phyloP scores from a whole-genome alignment of 2,329 filamentous ascomycete genomes.

The Aureobasidium mangrovei region DNA sequence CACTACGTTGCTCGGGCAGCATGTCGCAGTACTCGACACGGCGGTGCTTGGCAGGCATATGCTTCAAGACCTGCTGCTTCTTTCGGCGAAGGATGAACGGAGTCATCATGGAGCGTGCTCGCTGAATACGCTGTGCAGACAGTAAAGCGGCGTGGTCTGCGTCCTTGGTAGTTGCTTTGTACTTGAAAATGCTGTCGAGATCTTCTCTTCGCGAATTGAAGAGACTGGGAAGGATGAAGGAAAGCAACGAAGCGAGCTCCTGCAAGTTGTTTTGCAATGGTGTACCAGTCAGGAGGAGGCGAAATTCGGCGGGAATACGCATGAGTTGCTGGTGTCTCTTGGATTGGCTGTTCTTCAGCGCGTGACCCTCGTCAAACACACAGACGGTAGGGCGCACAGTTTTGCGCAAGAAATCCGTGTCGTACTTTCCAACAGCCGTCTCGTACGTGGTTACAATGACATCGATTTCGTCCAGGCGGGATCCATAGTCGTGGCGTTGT shows the following conservation, averaged over 20 bases:
- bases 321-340: slow-evolving; percentile 72
- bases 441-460: slow-evolving; percentile 67
- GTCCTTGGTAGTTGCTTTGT: slow-evolving; percentile 78
- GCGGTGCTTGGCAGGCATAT: slow-evolving; percentile 71
- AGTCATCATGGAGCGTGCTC: slow-evolving; percentile 84
- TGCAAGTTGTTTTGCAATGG: slow-evolving; percentile 91
- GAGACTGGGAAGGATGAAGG: slow-evolving; percentile 84
- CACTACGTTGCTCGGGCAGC: slow-evolving; percentile 58
- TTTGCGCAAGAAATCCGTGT: slow-evolving; percentile 53
- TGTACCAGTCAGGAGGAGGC: slow-evolving; percentile 80
- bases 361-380: slow-evolving; percentile 91
- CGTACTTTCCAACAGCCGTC: slow-evolving; percentile 48
- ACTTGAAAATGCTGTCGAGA: slow-evolving; percentile 80
- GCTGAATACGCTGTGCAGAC: slow-evolving; percentile 75
- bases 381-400: slow-evolving; percentile 47
- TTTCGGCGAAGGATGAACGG: slow-evolving; percentile 91
- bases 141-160: slow-evolving; percentile 70
- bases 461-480: slow-evolving; percentile 56
- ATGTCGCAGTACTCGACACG: slow-evolving; percentile 75
- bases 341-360: slow-evolving; percentile 80
- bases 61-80: slow-evolving; percentile 79
- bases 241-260: slow-evolving; percentile 80
- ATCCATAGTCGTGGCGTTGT: slow-evolving; percentile 58
- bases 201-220: slow-evolving; percentile 65
- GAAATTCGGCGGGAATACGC: slow-evolving; percentile 69